Conservation (phyloP, 805 yeast species). For the Zygotorulaspora danielsina region DNA sequence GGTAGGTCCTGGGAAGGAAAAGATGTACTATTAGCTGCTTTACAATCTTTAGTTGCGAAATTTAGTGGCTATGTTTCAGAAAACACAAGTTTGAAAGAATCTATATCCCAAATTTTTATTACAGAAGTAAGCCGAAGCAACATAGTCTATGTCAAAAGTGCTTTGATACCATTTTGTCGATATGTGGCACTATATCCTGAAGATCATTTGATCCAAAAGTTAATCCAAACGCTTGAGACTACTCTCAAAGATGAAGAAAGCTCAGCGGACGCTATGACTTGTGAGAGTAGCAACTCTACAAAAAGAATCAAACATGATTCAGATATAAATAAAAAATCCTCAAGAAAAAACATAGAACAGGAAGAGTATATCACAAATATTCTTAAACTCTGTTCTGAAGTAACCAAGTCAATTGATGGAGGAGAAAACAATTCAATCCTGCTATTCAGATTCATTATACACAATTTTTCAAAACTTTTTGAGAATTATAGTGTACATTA, state of each 20-base stretch:
- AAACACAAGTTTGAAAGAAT: slow-evolving; percentile 34
- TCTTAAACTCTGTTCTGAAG: slow-evolving; percentile 36
- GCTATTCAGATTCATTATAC: slow-evolving; percentile 32
- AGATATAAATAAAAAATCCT: slow-evolving; percentile 38
- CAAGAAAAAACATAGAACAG: slow-evolving; percentile 41
- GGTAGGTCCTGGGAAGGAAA: slow-evolving; percentile 92
- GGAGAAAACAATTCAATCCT: slow-evolving; percentile 20
- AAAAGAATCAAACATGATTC: slow-evolving; percentile 27
- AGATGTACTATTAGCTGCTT: slow-evolving; percentile 65
- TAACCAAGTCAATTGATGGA: slow-evolving; percentile 29
- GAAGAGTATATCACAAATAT: slow-evolving; percentile 46
- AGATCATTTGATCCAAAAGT: slow-evolving; percentile 12
- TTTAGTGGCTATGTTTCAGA: slow-evolving; percentile 37
- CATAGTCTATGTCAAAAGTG: slow-evolving; percentile 54
- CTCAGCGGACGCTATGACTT: slow-evolving; percentile 33
- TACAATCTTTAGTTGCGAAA: slow-evolving; percentile 54
- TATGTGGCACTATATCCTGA: slow-evolving; percentile 42
- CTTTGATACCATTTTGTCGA: slow-evolving; percentile 50
- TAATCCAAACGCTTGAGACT: slow-evolving; percentile 38
- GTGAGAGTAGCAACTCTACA: slow-evolving; percentile 19
- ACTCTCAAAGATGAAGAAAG: slow-evolving; percentile 37
- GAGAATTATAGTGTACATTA: slow-evolving; percentile 29
- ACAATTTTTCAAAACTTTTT: slow-evolving; percentile 29
- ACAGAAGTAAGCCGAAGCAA: slow-evolving; percentile 67
- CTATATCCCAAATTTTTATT: slow-evolving; percentile 43